These are phyloP conservation scores for Oryza rufipogon DNA, from an alignment of 176 grass and related monocot genomes.

Conservation along the genomic window DNA sequence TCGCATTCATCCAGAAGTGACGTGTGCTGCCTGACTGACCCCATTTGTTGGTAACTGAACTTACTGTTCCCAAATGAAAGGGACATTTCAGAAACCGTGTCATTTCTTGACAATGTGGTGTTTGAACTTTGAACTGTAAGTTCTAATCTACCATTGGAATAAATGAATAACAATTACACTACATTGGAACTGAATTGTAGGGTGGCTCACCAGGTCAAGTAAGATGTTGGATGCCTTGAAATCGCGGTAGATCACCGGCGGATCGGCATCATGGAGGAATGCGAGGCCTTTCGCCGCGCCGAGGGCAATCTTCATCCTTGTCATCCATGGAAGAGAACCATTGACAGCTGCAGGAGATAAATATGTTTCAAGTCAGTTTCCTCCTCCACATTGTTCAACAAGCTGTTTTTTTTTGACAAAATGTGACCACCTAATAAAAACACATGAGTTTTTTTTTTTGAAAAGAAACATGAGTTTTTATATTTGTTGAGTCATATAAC, in stretches of 20 bases:
- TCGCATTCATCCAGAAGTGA: neutral
- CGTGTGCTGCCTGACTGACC: neutral
- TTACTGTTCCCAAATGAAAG: conserved; percentile 22
- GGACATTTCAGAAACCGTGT: conserved; percentile 26
- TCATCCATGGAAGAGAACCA: conserved; percentile 63
- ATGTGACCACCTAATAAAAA: conserved; percentile 15
- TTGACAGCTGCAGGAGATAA: conserved; percentile 36
- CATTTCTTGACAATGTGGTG: neutral
- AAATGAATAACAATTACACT: too few relatives aligned
- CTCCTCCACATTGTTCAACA: conserved; percentile 10
- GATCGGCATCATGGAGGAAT: conserved; percentile 61
- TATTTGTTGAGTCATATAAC: neutral
- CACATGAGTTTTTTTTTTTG: neutral
- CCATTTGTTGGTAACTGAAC: conserved; percentile 20
- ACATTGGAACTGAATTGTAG: neutral
- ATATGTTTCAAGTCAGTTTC: conserved; percentile 43
- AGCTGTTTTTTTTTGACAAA: neutral
- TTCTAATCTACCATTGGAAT: neutral
- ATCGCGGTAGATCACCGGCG: conserved; percentile 72
- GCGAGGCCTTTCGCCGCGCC: conserved; percentile 76
- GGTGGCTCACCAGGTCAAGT: conserved; percentile 58
- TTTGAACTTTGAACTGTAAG: conserved; percentile 1
- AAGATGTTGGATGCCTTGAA: conserved; percentile 84
- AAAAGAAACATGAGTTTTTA: neutral
- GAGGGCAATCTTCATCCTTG: conserved; percentile 68